A percentile compares a stretch with the other conserved stretches of the same genome.
These are phyloP conservation scores for Talaromyces nanjingensis DNA, from an alignment of 495 filamentous ascomycete genomes.

Conservation along the genomic window DNA sequence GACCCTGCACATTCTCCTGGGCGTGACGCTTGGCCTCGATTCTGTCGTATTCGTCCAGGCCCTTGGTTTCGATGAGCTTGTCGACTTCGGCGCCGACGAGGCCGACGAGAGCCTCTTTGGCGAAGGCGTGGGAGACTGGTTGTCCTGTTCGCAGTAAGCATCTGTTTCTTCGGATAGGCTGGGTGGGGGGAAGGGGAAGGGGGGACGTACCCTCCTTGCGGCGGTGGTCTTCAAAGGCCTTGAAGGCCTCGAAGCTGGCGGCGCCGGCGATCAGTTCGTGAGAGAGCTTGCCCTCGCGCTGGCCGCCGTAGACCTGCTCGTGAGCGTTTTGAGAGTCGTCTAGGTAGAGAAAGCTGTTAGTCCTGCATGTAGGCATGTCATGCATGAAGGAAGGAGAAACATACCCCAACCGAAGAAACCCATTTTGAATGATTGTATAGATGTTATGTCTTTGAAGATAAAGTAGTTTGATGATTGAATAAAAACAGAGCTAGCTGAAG, in stretches of 20 bases:
- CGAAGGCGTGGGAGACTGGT: conserved; percentile 61
- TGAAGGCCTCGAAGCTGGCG: conserved; percentile 74
- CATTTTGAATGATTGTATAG: background rate
- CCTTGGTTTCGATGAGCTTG: conserved; percentile 74
- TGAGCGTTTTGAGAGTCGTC: conserved; percentile 49
- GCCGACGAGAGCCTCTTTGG: conserved; percentile 69
- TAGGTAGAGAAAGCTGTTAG: conserved; percentile 10
- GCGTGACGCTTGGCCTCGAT: conserved; percentile 62
- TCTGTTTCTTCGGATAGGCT: background rate
- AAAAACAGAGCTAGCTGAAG: background rate
- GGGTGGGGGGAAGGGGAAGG: too few species aligned
- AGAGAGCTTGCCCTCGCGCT: conserved; percentile 55
- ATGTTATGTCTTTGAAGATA: background rate
- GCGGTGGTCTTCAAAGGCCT: conserved; percentile 71
- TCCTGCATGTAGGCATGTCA: background rate
- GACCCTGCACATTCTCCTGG: conserved; percentile 52
- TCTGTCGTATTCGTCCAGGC: conserved; percentile 59
- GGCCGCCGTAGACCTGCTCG: conserved; percentile 48
- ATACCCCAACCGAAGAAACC: conserved; percentile 10
- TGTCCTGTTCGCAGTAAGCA: conserved; percentile 44
- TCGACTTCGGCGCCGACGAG: conserved; percentile 70
- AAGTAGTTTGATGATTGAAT: background rate
- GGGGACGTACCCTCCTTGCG: conserved; percentile 54
- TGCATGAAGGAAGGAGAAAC: background rate
- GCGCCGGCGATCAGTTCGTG: conserved; percentile 72